These are phyloP conservation scores for Malassezia caprae DNA, from an alignment of 1,284 basidiomycete species.

Conservation along the genomic window DNA sequence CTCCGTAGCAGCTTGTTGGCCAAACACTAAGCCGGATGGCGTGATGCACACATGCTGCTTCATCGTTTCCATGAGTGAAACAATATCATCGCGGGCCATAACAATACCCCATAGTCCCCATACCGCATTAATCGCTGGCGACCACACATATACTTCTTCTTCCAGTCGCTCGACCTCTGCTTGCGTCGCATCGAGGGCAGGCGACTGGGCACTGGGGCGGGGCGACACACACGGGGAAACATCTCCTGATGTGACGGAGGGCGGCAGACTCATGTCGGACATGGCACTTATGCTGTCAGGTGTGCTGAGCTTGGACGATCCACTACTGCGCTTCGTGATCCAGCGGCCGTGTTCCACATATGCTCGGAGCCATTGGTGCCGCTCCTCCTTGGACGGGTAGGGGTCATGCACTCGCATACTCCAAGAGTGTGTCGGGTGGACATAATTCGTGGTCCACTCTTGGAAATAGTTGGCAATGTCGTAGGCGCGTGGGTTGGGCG, in stretches of 20 bases:
- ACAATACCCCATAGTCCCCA: slow-evolving; percentile 47
- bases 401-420: slow-evolving; percentile 30
- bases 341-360: slow-evolving; percentile 44
- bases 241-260: slow-evolving; percentile 4
- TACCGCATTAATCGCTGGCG: slow-evolving; percentile 38
- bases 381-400: slow-evolving; percentile 33
- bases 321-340: slow-evolving; percentile 13
- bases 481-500: slow-evolving; percentile 38
- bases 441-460: slow-evolving; percentile 44
- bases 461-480: slow-evolving; percentile 46
- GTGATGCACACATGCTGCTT: slow-evolving; percentile 11
- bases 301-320: slow-evolving; percentile 13
- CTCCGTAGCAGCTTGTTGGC: background rate
- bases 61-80: slow-evolving; percentile 21
- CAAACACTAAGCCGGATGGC: background rate
- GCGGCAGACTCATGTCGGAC: slow-evolving; percentile 26
- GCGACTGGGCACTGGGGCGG: slow-evolving; percentile 1
- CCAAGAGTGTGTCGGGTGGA: slow-evolving; percentile 33
- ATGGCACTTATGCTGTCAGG: slow-evolving; percentile 18
- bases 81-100: slow-evolving; percentile 35
- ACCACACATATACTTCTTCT: slow-evolving; percentile 36
- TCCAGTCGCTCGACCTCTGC: slow-evolving; percentile 43
- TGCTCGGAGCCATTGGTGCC: slow-evolving; percentile 40
- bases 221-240: slow-evolving; percentile 9
- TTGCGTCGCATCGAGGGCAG: slow-evolving; percentile 24